Evolutionary conservation across 148 eudicot genomes (phyloP), one percentile per base, ranked within the genome.

Genomic region (Fallopia convolvulus): DNA sequence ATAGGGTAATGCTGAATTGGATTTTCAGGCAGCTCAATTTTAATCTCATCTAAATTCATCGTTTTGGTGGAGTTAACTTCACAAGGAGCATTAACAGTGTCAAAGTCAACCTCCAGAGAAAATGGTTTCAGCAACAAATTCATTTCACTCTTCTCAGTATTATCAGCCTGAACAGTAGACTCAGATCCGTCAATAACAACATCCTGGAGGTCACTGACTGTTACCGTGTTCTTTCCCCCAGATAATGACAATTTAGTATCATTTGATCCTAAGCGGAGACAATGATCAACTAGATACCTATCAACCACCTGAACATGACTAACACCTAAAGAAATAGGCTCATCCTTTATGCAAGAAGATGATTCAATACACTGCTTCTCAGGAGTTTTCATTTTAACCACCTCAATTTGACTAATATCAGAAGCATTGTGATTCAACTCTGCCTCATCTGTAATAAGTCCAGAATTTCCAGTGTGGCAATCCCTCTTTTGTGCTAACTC

Each of bases 251-350:
- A 52, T 70, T 75, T 80, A 70, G 76, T 41, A 65, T 21, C 74
- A 40, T 75, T 75, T 70, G 53, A 61, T 33, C 77, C 81, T 39
- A 79, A 55, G 32, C 60, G 75, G 17, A 79, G 77, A 32, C 68
- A 74, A 48, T 72, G 46, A 81, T 75, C 83, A 77, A 40, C 72
- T 17, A 63, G 65, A 77, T 40, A 46, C 8, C 70, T 79, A 26
- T 49, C 49, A 56, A n/a, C 75, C 74, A 75, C 72, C 32, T 75
- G 65, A 58, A 2, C 33, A 58, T 58, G 26, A 23, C 65, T 58
- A 21, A 8, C 21, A 20, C 32, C 65, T 3, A 33, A 58, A 58
- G 65, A 12, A 7, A 58, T 58, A 1, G 21, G 8, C 11, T 9
- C 30, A 21, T 58, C 32, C 65, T 21, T 58, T 32, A 58, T 21